A percentile compares a stretch with the other conserved stretches of the same genome.
Evolutionary conservation across 169 alveolate genomes (phyloP).

Genomic region (Plasmodium berghei): DNA sequence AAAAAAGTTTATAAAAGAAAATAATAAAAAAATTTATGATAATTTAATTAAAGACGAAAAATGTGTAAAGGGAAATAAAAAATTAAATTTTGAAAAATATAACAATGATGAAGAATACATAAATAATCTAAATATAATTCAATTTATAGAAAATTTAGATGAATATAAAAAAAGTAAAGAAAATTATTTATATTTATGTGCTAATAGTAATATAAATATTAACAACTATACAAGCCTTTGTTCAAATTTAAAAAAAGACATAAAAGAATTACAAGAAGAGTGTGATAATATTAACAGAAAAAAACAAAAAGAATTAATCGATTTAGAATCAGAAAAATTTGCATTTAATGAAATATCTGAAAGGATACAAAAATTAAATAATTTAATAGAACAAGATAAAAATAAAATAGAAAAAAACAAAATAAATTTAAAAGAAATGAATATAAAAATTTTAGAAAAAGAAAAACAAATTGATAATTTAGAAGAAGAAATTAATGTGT

Average conservation of each 20-base stretch:
- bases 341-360: slow-evolving; percentile 20
- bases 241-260: slow-evolving; percentile 19
- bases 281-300: slow-evolving; percentile 47
- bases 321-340: slow-evolving; percentile 31
- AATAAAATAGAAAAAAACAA: slow-evolving; percentile 44
- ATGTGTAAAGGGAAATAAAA: slow-evolving; percentile 17
- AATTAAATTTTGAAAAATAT: slow-evolving; percentile 14
- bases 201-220: slow-evolving; percentile 53
- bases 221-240: slow-evolving; percentile 21
- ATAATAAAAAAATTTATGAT: slow-evolving; percentile 52
- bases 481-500: slow-evolving; percentile 72
- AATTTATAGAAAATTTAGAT: slow-evolving; percentile 23
- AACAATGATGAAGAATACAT: slow-evolving; percentile 32
- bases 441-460: slow-evolving; percentile 5
- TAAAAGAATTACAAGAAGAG: slow-evolving; percentile 65
- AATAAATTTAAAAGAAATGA: slow-evolving; percentile 25
- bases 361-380: slow-evolving; percentile 11
- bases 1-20: slow-evolving; percentile 24
- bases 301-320: slow-evolving; percentile 52
- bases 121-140: slow-evolving; percentile 2
- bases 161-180: slow-evolving; percentile 39
- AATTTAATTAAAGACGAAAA: slow-evolving; percentile 22
- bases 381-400: slow-evolving; percentile 64
- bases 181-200: slow-evolving; percentile 30
- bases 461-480: slow-evolving; percentile 69